Evolutionary conservation across 768 basidiomycete genomes (phyloP), one percentile per base, ranked within the genome.

Genomic region (Termitomyces sp.): DNA sequence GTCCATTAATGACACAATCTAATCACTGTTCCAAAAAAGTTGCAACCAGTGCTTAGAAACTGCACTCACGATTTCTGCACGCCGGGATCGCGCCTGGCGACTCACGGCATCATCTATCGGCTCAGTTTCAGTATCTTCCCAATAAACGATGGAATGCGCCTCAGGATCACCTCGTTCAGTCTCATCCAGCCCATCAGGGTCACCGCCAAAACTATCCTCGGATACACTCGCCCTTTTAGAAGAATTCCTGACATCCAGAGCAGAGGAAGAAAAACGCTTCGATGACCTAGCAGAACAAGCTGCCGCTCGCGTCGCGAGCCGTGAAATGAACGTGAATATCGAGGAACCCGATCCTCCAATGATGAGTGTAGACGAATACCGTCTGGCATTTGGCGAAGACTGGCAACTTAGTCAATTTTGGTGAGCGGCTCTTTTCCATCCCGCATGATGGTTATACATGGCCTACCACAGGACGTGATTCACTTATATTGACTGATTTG

Each of bases 391-490:
- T 51, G 69, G 74, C 16, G 77, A 78, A 65, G 76, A 77, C 64
- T 78, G 77, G 77, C 76, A 79, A 60, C 69, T 78, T 39, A 78
- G 75, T 60, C 77, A 79, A 64, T 78, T 78, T 56, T 78, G 78
- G 76, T 77, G 64, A 71, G 77, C 68, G 27, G 38, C 54, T 22
- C 67, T 35, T 33, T 54, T 44, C 22, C 18, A 46, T 39, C 5
- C 1, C 10, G 13, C 23, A 54, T 44, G 27, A 12, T 16, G 1
- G 22, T 50, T 31, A 11, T 31, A 36, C 35, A 49, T 44, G 36
- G 39, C 25, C 53, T 33, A 60, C n/a, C n/a, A n/a, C n/a, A n/a
- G n/a, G n/a, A n/a, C n/a, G n/a, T 7, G 33, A 48, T 18, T 12
- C 12, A 23, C 11, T 12, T 27, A 7, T 18, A 29, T 39, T 52